Base-by-base conservation (phyloP, 2,329 filamentous ascomycete species). In the Pseudocercospora macadamiae region DNA sequence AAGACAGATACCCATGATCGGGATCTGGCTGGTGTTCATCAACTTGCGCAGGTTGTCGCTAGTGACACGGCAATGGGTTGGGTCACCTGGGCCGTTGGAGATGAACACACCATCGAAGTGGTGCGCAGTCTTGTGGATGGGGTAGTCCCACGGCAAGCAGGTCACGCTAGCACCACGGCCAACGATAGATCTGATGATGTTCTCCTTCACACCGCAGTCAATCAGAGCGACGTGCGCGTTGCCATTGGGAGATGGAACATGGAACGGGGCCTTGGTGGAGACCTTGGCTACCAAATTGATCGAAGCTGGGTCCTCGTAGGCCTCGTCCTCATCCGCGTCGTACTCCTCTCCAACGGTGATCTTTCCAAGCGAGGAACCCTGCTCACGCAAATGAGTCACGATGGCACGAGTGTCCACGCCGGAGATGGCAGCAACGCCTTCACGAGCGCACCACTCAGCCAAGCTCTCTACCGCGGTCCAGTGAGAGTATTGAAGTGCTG, bases 71-170 rank as follows among this genome's bases (percentile, higher is more conserved):
- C 93, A 97, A 80, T 99, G 95, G 39, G 93, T 97, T 69, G 95
- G 95, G 79, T 99, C 95, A 79, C 95, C 95, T 25, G 95, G 95
- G 60, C 95, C 95, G 80, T 99, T 99, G 78, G 92, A 96, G 80
- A 97, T 97, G 84, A 99, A 99, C 73, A 99, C 88, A 73, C 95
- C 95, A 70, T 99, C 95, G 70, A 96, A 97, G 83, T 97, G 92
- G 78, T 96, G 90, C 57, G 95, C 90, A 34, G 97, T 90, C 84
- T 97, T 97, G 85, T 97, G 93, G 75, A 99, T 95, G 54, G 93
- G 93, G 80, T 95, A 97, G 81, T 97, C 88, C 79, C 89, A 97
- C 60, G 95, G 95, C 82, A 99, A 96, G 70, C 91, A 90, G 37
- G 95, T 97, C 64, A 96, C 90, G 64, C 90, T 93, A 54, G 93